These are phyloP conservation scores for Aegilops sharonensis DNA, from an alignment of 176 grass and related monocot species.

Conservation along the genomic window DNA sequence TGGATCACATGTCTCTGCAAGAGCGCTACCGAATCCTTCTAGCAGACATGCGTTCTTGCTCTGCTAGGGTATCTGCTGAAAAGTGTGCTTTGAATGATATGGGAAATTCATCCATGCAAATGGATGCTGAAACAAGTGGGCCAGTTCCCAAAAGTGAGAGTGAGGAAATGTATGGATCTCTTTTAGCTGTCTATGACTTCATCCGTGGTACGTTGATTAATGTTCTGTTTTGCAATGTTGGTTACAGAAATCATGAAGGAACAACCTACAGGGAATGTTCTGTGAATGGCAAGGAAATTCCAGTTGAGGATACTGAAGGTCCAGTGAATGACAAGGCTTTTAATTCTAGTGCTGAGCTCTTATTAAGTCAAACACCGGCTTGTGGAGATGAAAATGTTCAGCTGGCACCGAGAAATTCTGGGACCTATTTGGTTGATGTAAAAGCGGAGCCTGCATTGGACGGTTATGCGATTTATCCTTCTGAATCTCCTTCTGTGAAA, in stretches of 20 bases:
- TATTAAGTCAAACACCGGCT: not conserved
- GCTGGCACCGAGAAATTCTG: not conserved
- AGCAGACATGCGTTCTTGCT: conserved; percentile 16
- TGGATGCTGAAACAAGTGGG: conserved; percentile 21
- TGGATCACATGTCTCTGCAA: conserved; percentile 50
- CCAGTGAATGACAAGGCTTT: not conserved
- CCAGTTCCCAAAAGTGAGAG: conserved; percentile 35
- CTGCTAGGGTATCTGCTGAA: conserved; percentile 8
- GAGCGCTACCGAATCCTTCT: conserved; percentile 40
- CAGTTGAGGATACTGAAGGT: conserved; percentile 1
- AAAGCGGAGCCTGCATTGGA: conserved; percentile 42
- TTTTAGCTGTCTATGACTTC: conserved; percentile 13
- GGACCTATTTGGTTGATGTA: conserved; percentile 28
- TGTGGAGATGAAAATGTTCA: conserved; percentile 15
- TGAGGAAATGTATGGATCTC: conserved; percentile 14
- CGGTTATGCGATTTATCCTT: conserved; percentile 11
- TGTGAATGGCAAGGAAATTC: not conserved
- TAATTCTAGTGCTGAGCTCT: conserved; percentile 4
- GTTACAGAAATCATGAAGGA: conserved; percentile 42
- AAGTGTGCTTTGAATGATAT: not conserved
- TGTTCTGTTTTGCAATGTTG: conserved; percentile 6
- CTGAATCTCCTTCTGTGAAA: conserved; percentile 24
- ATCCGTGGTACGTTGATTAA: not conserved
- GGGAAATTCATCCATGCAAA: not conserved
- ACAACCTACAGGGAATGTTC: conserved; percentile 2